Percentiles rank a stretch among this genome's conserved stretches.
Evolutionary conservation across 169 alveolate genomes (phyloP).

Genomic region (Eimeria praecox): DNA sequence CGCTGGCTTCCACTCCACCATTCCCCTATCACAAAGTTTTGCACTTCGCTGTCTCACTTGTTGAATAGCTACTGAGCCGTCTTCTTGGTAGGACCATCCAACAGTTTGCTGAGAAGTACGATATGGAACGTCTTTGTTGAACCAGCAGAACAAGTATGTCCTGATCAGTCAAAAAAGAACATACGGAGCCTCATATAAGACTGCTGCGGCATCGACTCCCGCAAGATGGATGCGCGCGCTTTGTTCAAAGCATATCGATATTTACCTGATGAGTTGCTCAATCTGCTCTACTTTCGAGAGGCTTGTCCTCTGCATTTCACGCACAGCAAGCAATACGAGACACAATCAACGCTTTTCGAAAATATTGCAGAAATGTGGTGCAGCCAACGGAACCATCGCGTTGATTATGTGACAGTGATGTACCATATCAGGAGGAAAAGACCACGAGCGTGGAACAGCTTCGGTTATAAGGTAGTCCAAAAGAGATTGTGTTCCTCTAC

Average conservation of each 20-base stretch:
- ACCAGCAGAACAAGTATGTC: constrained; percentile 83
- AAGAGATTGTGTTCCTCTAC: constrained; percentile 87
- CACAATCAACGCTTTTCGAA: background rate
- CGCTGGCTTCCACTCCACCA: background rate
- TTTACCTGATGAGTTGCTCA: constrained; percentile 81
- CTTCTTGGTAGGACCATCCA: constrained; percentile 82
- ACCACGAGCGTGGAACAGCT: constrained; percentile 89
- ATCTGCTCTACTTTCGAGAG: constrained; percentile 82
- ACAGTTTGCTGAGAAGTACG: constrained; percentile 80
- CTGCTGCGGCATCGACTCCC: background rate
- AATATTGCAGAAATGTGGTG: background rate
- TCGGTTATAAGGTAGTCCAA: constrained; percentile 84
- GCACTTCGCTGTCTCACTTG: constrained; percentile 56
- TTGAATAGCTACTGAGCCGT: constrained; percentile 80
- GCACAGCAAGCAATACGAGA: background rate
- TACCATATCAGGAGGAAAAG: constrained; percentile 89
- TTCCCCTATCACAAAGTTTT: background rate
- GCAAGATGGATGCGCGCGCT: background rate
- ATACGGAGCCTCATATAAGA: background rate
- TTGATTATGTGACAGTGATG: background rate
- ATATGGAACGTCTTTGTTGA: constrained; percentile 84
- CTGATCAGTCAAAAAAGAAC: constrained; percentile 27
- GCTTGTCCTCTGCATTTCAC: constrained; percentile 76
- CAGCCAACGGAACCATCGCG: background rate
- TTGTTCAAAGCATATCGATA: background rate